Conservation (phyloP, 768 basidiomycete genomes). For the Suillus subalutaceus region DNA sequence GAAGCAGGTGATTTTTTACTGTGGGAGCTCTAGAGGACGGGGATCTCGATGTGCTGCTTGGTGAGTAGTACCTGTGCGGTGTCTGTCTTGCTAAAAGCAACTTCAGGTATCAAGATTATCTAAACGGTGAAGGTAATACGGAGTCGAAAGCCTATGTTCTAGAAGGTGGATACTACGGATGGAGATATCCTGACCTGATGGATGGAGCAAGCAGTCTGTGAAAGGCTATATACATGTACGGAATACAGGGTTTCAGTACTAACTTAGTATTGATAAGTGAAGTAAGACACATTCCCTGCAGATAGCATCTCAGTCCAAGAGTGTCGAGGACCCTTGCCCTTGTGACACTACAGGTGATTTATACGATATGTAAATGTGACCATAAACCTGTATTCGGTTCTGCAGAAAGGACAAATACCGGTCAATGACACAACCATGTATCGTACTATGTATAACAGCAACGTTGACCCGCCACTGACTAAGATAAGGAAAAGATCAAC, state of each 20-base stretch:
- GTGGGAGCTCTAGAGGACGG: conserved; percentile 51
- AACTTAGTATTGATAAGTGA: neutral
- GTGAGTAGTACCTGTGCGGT: conserved; percentile 31
- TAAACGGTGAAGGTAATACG: conserved; percentile 34
- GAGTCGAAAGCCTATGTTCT: conserved; percentile 45
- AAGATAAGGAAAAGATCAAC: conserved; percentile 1
- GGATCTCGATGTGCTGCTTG: conserved; percentile 59
- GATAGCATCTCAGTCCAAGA: neutral
- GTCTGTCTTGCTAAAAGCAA: neutral
- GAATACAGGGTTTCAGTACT: neutral
- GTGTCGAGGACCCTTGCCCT: neutral
- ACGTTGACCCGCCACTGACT: neutral
- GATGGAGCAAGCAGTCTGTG: neutral
- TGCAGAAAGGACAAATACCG: neutral
- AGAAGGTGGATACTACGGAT: conserved; percentile 46
- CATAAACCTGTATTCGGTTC: neutral
- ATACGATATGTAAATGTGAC: neutral
- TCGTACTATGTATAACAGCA: neutral
- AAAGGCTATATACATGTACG: neutral
- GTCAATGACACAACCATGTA: neutral
- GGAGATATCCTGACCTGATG: conserved; percentile 25
- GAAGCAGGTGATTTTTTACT: conserved; percentile 55
- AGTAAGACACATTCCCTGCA: neutral
- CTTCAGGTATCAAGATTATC: conserved; percentile 53
- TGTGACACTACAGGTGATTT: neutral